Evolutionary conservation across 1,139 yeast genomes (phyloP).

Genomic region (Yamadazyma diddensiae): DNA sequence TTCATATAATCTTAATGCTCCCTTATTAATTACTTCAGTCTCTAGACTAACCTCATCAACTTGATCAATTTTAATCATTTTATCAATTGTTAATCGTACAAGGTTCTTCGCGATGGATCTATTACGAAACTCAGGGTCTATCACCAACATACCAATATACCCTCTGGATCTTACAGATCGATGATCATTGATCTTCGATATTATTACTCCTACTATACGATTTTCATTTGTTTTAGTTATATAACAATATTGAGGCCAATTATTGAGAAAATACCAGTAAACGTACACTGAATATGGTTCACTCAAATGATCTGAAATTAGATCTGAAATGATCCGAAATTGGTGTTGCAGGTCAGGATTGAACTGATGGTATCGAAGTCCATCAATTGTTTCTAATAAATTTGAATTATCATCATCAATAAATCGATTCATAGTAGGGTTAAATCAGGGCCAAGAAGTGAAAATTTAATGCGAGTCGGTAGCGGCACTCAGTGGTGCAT

Average conservation of each 20-base stretch:
- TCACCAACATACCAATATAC: slow-evolving; percentile 94
- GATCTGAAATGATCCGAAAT: slow-evolving; percentile 27
- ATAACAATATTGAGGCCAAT: slow-evolving; percentile 48
- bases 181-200: slow-evolving; percentile 82
- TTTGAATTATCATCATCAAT: slow-evolving; percentile 1
- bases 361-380: slow-evolving; percentile 19
- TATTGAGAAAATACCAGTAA: slow-evolving; percentile 47
- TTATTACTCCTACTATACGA: slow-evolving; percentile 69
- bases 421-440: slow-evolving; percentile 1
- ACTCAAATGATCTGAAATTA: slow-evolving; percentile 37
- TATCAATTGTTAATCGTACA: slow-evolving; percentile 61
- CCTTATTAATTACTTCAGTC: slow-evolving; percentile 79
- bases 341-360: slow-evolving; percentile 24
- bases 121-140: slow-evolving; percentile 67
- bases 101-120: slow-evolving; percentile 76
- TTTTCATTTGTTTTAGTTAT: slow-evolving; percentile 25
- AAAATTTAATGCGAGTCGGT: no score
- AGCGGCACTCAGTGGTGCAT: no score
- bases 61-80: slow-evolving; percentile 51
- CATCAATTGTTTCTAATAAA: neutral
- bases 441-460: no score
- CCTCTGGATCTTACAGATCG: slow-evolving; percentile 72
- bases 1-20: slow-evolving; percentile 79
- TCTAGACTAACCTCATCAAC: slow-evolving; percentile 91
- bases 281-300: slow-evolving; percentile 50